phyloP scores from a whole-genome alignment of 192 early-diverging fungal species.

The Linnemannia hyalina region DNA sequence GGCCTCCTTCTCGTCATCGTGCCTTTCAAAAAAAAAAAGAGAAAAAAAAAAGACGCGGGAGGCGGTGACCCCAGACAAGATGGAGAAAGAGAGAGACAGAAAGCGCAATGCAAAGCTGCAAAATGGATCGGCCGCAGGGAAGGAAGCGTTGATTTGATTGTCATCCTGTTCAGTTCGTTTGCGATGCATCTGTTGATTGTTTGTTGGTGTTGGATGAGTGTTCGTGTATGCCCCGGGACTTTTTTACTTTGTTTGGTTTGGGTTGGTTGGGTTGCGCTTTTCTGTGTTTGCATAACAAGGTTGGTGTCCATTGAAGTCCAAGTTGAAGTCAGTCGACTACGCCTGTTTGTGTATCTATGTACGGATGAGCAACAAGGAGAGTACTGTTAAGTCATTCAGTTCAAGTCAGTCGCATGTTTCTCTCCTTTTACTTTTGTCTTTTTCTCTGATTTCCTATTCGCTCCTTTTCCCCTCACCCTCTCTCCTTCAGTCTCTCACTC shows the following conservation, averaged over 20 bases:
- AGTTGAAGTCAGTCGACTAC: not conserved
- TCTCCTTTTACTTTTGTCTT: not conserved
- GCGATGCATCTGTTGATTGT: not conserved
- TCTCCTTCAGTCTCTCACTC: not conserved
- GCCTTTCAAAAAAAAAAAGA: not conserved
- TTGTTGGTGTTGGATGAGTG: too few relatives aligned
- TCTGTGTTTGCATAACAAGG: conserved; percentile 5
- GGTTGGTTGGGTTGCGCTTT: not conserved
- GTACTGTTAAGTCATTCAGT: not conserved
- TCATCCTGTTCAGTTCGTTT: not conserved
- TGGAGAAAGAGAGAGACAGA: not conserved
- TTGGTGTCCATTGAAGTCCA: not conserved
- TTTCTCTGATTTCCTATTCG: not conserved
- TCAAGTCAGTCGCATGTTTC: not conserved
- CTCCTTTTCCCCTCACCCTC: not conserved
- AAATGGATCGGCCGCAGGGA: not conserved
- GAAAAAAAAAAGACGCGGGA: not conserved
- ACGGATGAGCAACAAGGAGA: not conserved
- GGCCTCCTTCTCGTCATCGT: not conserved
- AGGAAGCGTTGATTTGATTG: not conserved
- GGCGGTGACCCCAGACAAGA: not conserved
- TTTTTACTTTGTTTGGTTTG: not conserved
- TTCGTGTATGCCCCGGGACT: conserved; percentile 1
- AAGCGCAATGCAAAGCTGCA: not conserved
- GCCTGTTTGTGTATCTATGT: not conserved